Base-by-base conservation (phyloP, 768 basidiomycete species). In the Tubosaeta brunneosetosa region DNA sequence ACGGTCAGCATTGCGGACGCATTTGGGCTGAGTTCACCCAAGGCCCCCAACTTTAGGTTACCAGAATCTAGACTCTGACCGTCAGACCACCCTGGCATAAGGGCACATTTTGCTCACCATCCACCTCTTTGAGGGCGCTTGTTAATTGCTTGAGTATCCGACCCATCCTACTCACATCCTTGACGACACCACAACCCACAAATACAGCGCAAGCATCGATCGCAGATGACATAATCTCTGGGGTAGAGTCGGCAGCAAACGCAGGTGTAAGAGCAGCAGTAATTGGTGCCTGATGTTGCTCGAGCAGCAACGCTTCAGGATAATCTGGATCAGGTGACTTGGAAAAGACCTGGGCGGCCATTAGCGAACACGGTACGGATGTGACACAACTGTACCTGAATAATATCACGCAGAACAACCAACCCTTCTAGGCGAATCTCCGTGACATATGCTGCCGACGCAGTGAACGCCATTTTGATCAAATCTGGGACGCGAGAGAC, bases 201-300 rank as follows among this genome's bases (percentile, higher is more conserved):
- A 95, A 98, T 8, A 93, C 80, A 3, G 95, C 97, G 61, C 95
- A 97, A 10, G 93, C 88, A 63, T 93, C 84, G 16, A 98, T 85
- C 1, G 94, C 95, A 25, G 90, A 86, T 0, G 94, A 91, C 37
- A 97, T 65, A 31, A 98, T 94, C 66, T 99, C 95, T 0, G 95
- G 95, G 1, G 93, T 92, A 1, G 94, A 91, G 65, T 98, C 97
- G 0, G 91, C 79, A 1, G 92, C 93, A 64, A 99, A 98, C 0
- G 94, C 94, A 0, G 97, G 95, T 0, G 95, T 98, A 16, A 98
- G 77, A 0, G 97, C 97, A 17, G 97, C 93, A 2, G 95, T 97
- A 54, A 99, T 95, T 0, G 97, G 95, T 0, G 97, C 95, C 71
- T 99, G 97, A 68, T 97, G 89, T 67, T 99, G 97, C 65, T 99